These are phyloP conservation scores for Moesziomyces sp. DNA, from an alignment of 1,284 basidiomycete species.

Conservation along the genomic window DNA sequence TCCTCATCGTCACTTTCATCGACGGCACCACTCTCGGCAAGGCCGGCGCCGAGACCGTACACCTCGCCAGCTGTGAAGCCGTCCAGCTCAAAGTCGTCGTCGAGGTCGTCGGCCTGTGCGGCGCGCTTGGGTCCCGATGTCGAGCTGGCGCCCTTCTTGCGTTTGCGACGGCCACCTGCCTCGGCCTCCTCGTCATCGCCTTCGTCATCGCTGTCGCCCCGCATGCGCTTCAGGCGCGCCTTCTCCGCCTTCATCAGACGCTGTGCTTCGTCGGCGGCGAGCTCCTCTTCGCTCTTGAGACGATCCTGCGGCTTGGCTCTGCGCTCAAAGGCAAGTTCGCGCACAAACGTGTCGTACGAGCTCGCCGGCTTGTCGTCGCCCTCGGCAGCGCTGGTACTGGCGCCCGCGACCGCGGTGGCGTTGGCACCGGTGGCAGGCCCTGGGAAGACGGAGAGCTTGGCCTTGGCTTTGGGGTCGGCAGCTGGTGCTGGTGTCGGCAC, in stretches of 20 bases:
- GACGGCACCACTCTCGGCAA: conserved; percentile 64
- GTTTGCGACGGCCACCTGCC: conserved; percentile 44
- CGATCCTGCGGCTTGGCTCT: conserved; percentile 94
- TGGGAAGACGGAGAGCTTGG: conserved; percentile 34
- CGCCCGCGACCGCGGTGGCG: conserved; percentile 23
- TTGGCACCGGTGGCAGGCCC: conserved; percentile 32
- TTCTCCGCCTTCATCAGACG: conserved; percentile 86
- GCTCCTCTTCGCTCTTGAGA: conserved; percentile 94
- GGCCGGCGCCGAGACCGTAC: conserved; percentile 59
- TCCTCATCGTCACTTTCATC: conserved; percentile 67
- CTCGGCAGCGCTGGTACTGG: conserved; percentile 5
- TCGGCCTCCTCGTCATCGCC: conserved; percentile 67
- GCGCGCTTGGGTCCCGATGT: conserved; percentile 69
- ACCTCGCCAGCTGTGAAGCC: conserved; percentile 56
- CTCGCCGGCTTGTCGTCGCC: conserved; percentile 47
- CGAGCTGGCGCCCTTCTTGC: conserved; percentile 60
- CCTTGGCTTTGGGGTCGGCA: conserved; percentile 29
- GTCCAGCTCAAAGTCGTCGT: conserved; percentile 80
- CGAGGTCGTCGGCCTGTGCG: conserved; percentile 81
- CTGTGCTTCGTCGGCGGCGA: conserved; percentile 88
- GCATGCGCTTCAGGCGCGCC: conserved; percentile 83
- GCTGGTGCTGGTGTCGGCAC: conserved; percentile 31
- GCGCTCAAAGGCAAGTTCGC: conserved; percentile 90
- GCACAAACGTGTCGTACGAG: conserved; percentile 87
- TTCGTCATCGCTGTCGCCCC: conserved; percentile 76